Base-by-base conservation (phyloP, 805 yeast genomes). In the Metschnikowia lochheadii region DNA sequence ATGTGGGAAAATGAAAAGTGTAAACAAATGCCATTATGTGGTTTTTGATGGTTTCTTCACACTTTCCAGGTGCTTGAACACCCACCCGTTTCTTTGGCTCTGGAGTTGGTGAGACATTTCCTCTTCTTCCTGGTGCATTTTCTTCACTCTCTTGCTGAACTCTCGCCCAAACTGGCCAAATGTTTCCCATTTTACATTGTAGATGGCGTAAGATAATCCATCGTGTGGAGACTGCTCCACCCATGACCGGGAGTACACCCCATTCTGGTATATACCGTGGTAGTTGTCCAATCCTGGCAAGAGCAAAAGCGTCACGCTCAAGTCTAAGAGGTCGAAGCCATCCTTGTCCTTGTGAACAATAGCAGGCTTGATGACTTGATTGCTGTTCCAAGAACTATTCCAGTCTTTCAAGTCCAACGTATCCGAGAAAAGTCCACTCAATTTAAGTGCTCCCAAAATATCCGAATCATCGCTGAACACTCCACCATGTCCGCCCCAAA, bases 381-480 rank as follows among this genome's bases (percentile, higher is more conserved):
- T 39, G 5, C 47, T 38, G 2, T 46, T 58, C 75, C 74, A 70
- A 3, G 51, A 47, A 7, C 57, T 39, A 53, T 70, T 70, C 70
- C 75, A 65, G 33, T 58, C 61, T n/a, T 56, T 52, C 52, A 71
- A 56, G 49, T 69, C 66, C 2, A 68, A 46, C 4, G 46, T 63
- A 11, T 75, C 63, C 48, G 77, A 65, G 50, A 84, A 73, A 42
- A 84, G 68, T 0, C 97, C 97, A 53, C 83, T 71, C 60, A 94
- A 98, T 54, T 81, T 78, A 46, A 92, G 69, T 0, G 84, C 85
- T 5, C 87, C 75, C 35, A 92, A 75, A 2, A 91, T 70, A 65
- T 92, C 96, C 0, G 96, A 86, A 65, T 92, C 99, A 66, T 94
- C 98, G 0, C 97, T 88, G 66, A 92, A 94, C 0, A 94, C 74